A percentile compares a stretch with the other conserved stretches of the same genome.
Evolutionary conservation across 768 basidiomycete species (phyloP).

Genomic region (Steccherinum ochraceum): DNA sequence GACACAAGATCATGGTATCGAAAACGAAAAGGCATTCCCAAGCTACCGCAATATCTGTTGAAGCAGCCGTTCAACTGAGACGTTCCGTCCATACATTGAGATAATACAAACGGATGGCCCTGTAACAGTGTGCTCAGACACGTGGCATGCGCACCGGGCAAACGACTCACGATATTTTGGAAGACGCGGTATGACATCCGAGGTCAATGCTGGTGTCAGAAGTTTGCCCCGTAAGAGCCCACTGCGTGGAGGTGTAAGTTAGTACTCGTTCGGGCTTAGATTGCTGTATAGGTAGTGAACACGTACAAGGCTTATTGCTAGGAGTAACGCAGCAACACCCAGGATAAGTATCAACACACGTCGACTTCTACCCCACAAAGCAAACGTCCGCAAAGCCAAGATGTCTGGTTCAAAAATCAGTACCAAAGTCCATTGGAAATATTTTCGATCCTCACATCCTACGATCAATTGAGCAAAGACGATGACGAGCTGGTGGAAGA

Average conservation of each 20-base stretch:
- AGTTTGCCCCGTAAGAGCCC: neutral
- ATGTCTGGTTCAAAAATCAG: constrained; percentile 25
- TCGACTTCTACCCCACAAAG: constrained; percentile 39
- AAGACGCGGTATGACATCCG: neutral
- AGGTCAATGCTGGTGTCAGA: neutral
- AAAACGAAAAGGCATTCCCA: constrained; percentile 49
- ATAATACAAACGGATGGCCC: neutral
- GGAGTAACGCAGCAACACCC: neutral
- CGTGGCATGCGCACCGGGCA: neutral
- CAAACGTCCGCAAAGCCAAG: constrained; percentile 42
- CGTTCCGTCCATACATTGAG: neutral
- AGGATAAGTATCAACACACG: constrained; percentile 23
- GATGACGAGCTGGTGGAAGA: constrained; percentile 36
- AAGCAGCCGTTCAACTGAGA: neutral
- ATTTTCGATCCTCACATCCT: constrained; percentile 29
- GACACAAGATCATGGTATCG: constrained; percentile 39
- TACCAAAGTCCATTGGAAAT: neutral
- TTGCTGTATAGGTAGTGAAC: neutral
- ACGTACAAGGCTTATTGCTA: neutral
- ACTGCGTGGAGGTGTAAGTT: neutral
- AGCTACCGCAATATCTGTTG: constrained; percentile 24
- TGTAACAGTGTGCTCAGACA: neutral
- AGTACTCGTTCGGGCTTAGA: neutral
- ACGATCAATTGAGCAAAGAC: constrained; percentile 40
- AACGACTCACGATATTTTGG: neutral